Evolutionary conservation across 345 rosid genomes (phyloP).

Genomic region (Dovyalis caffra): DNA sequence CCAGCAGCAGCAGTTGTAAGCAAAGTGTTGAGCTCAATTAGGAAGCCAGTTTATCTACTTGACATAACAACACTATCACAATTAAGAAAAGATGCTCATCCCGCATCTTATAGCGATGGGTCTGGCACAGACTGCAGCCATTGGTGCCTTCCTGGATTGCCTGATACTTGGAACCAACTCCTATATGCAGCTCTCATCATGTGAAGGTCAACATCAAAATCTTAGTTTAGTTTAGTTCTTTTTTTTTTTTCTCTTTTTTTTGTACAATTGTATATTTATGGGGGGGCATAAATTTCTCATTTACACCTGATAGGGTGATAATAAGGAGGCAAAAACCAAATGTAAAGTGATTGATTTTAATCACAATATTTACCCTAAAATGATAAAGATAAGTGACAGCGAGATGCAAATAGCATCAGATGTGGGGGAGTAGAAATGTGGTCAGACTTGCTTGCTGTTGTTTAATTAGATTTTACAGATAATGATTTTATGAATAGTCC

Average conservation of each 20-base stretch:
- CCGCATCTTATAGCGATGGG: constrained; percentile 53
- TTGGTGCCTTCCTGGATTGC: constrained; percentile 96
- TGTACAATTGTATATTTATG: constrained; percentile 18
- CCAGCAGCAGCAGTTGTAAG: constrained; percentile 55
- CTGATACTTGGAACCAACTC: constrained; percentile 96
- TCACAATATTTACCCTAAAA: constrained; percentile 11
- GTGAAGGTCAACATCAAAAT: constrained; percentile 29
- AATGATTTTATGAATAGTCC: not conserved
- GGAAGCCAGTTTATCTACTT: constrained; percentile 62
- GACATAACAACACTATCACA: constrained; percentile 88
- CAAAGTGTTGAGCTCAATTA: constrained; percentile 56
- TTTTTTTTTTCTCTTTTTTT: not conserved
- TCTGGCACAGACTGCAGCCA: constrained; percentile 85
- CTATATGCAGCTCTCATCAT: constrained; percentile 68
- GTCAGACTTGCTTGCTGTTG: not conserved
- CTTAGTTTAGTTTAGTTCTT: not conserved
- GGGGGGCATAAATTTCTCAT: constrained; percentile 9
- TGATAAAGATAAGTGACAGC: constrained; percentile 1
- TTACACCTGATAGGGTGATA: constrained; percentile 5
- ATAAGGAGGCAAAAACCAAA: constrained; percentile 25
- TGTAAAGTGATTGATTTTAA: constrained; percentile 37
- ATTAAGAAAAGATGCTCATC: constrained; percentile 89
- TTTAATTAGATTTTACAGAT: not conserved
- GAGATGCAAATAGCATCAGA: constrained; percentile 2
- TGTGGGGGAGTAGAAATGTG: not conserved